Evolutionary conservation across 202 grass and related monocot species (phyloP).

Genomic region (Dendrocalamus latiflorus): DNA sequence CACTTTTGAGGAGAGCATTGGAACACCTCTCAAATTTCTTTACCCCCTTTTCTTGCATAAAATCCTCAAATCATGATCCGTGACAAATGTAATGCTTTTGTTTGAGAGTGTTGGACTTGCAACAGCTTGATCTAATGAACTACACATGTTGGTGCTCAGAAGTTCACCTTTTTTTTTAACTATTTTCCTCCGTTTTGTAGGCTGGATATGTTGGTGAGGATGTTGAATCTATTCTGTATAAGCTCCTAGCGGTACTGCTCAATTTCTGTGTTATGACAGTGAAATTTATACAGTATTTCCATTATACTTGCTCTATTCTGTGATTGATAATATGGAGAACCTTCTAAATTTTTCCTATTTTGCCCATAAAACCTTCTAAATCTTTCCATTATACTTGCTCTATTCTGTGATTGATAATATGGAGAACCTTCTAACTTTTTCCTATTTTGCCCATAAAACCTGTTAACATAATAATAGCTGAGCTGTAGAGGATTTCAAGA

Average conservation of each 20-base stretch:
- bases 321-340: neutral
- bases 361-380: neutral
- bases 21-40: neutral
- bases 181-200: conserved; percentile 26
- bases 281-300: neutral
- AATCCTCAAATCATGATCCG: neutral
- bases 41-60: neutral
- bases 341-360: neutral
- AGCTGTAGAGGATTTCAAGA: neutral
- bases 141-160: neutral
- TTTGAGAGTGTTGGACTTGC: conserved; percentile 7
- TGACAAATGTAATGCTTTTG: conserved; percentile 7
- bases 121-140: neutral
- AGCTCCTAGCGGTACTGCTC: conserved; percentile 56
- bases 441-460: neutral
- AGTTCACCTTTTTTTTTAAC: conserved; percentile 4
- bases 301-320: neutral
- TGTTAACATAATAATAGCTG: neutral
- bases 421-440: neutral
- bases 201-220: conserved; percentile 83
- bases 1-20: neutral
- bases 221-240: conserved; percentile 69
- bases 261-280: neutral
- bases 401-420: conserved; percentile 3
- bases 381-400: neutral